Base-by-base conservation (phyloP, 1,139 yeast species). In the Yamadazyma conglobata region DNA sequence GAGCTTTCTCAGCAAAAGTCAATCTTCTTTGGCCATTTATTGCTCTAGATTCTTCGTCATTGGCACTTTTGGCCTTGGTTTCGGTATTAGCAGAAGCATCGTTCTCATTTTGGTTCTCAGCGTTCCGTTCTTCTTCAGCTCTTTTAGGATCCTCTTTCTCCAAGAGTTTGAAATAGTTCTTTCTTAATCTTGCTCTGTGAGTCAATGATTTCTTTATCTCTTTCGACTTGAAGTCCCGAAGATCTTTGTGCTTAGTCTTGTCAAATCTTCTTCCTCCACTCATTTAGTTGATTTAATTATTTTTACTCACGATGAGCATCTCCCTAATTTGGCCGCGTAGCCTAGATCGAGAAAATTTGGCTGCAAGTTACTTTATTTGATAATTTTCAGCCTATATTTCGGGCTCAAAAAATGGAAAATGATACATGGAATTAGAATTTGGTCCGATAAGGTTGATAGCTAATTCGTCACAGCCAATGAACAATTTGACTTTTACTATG, bases 161-260 rank as follows among this genome's bases (percentile, higher is more conserved):
- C 30, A 87, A 58, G 39, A 87, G 64, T 52, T 88, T 87, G 63
- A 86, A 80, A 52, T 89, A 89, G 36, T 77, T 79, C 53, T 80
- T 84, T 62, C 88, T 76, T 43, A 88, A 71, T 44, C 93, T 70
- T n/a, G 96, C 87, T 40, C 88, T 72, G 50, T 87, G 94, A 2
- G 77, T 73, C 43, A 89, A 71, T 9, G 93, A 81, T 50, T 73
- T 75, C 49, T 82, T 79, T 46, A 88, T 88, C 42, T 85, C 93
- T 38, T 59, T 55, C 15, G 64, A 52, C 41, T 69, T 69, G 35
- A 56, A 55, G 40, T 65, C 70, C 26, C 65, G 57, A 31, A 64
- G 60, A 41, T 67, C 70, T 28, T 56, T 53, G 37, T 61, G 33
- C 52, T 57, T 37, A 27, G 39, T 46, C 12, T 19, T 41, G 28